Conservation (phyloP, 768 basidiomycete genomes). For the Daedaleopsis sinensis region DNA sequence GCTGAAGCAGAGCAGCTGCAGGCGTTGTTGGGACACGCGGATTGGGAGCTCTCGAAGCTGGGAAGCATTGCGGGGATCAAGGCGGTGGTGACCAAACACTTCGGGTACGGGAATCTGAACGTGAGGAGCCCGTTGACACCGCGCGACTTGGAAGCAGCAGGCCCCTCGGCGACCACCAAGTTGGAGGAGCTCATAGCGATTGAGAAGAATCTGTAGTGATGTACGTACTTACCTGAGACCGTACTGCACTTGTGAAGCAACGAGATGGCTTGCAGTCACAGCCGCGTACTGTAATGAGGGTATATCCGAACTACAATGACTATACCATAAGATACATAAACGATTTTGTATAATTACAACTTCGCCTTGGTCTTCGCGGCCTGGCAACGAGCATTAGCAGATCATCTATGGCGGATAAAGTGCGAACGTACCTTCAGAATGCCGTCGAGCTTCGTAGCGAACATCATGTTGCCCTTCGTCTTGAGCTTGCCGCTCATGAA, state of each 20-base stretch:
- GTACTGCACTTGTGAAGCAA: not conserved
- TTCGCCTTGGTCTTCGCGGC: conserved; percentile 27
- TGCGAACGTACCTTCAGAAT: conserved; percentile 69
- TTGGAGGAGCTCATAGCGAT: conserved; percentile 34
- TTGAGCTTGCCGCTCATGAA: conserved; percentile 96
- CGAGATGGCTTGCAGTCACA: not conserved
- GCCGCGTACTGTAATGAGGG: conserved; percentile 1
- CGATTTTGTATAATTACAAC: conserved; percentile 7
- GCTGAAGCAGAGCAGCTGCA: conserved; percentile 65
- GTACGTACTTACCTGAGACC: no score
- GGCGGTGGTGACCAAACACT: conserved; percentile 59
- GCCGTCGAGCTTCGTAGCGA: conserved; percentile 86
- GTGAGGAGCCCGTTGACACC: conserved; percentile 33
- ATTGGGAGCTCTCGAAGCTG: conserved; percentile 63
- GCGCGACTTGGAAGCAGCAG: conserved; percentile 20
- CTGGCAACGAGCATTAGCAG: not conserved
- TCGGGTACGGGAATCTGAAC: conserved; percentile 58
- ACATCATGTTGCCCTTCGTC: conserved; percentile 91
- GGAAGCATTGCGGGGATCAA: conserved; percentile 74
- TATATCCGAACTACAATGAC: conserved; percentile 14
- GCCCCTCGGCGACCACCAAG: conserved; percentile 17
- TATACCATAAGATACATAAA: not conserved
- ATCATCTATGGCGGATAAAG: not conserved
- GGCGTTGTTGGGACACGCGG: conserved; percentile 62
- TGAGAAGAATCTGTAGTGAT: conserved; percentile 30